Evolutionary conservation across 169 alveolate genomes (phyloP).

Genomic region (Theileria parva): DNA sequence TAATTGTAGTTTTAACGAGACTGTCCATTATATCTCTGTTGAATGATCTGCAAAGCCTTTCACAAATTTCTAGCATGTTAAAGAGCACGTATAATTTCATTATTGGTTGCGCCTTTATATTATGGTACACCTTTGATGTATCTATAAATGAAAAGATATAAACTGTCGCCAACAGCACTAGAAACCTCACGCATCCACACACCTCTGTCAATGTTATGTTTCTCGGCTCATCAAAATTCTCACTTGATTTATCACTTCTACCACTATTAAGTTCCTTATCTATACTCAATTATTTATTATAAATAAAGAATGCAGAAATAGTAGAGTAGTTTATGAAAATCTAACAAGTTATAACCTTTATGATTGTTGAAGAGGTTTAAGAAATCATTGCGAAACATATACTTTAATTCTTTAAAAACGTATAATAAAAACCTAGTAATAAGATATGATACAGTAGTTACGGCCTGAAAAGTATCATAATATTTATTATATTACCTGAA

Average conservation of each 20-base stretch:
- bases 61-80: slow-evolving; percentile 88
- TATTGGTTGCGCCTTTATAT: slow-evolving; percentile 86
- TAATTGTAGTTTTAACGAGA: slow-evolving; percentile 68
- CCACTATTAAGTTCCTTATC: not conserved
- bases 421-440: not conserved
- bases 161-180: slow-evolving; percentile 72
- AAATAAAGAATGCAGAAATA: not conserved
- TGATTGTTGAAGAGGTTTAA: not conserved
- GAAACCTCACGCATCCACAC: slow-evolving; percentile 74
- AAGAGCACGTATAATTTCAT: slow-evolving; percentile 85
- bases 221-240: not conserved
- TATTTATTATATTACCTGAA: slow-evolving; percentile 41
- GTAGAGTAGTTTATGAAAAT: not conserved
- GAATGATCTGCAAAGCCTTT: slow-evolving; percentile 82
- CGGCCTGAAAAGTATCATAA: slow-evolving; percentile 18
- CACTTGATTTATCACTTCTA: not conserved
- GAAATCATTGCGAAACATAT: not conserved
- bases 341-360: not conserved
- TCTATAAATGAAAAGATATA: slow-evolving; percentile 79
- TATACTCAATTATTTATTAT: not conserved
- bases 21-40: slow-evolving; percentile 84
- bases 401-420: not conserved
- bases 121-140: slow-evolving; percentile 85
- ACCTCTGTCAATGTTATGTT: slow-evolving; percentile 65
- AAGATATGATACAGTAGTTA: slow-evolving; percentile 18